Evolutionary conservation across 495 filamentous ascomycete species (phyloP), one percentile per base, ranked within the genome.

Genomic region (Penicillium arizonense): DNA sequence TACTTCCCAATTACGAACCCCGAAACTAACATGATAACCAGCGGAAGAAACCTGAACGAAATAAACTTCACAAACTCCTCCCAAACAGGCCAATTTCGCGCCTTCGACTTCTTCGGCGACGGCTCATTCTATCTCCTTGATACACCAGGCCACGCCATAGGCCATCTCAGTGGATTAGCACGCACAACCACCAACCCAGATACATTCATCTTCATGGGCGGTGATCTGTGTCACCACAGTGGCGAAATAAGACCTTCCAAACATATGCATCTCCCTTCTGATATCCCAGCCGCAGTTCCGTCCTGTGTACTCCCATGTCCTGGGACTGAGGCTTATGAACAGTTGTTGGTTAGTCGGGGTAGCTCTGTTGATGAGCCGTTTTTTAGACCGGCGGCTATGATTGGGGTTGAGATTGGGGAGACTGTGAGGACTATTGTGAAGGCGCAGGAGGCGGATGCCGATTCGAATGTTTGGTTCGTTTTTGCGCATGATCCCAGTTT

Each of bases 401-500:
- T 52, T 34, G 55, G 45, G 1, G 1, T 36, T 6, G 53, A 65
- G 42, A 44, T 50, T 8, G 12, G 24, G 12, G 40, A 64, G 37
- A 49, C 68, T 2, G 45, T 61, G 2, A 66, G 69, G 16, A 76
- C 71, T n/a, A 67, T 77, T 18, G 62, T 59, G 9, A 76, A 72
- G 44, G 32, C 81, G 32, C 70, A 77, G 52, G 66, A 75, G 34
- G 62, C 70, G 7, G 83, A 86, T 55, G 78, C 75, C 7, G 58
- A 73, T n/a, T 70, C 76, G 0, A 72, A 79, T 47, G 63, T 83
- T 1, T 61, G 85, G 21, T 68, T 82, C 7, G 61, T 77, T 1
- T 66, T 78, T n/a, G 77, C 80, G 5, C 82, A 86, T 59, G 80
- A 85, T 53, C 57, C 69, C 14, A 65, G 65, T 16, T 14, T 86